Evolutionary conservation across 1,284 basidiomycete species (phyloP), one percentile per base, ranked within the genome.

Genomic region (Irpex rosettiformis): DNA sequence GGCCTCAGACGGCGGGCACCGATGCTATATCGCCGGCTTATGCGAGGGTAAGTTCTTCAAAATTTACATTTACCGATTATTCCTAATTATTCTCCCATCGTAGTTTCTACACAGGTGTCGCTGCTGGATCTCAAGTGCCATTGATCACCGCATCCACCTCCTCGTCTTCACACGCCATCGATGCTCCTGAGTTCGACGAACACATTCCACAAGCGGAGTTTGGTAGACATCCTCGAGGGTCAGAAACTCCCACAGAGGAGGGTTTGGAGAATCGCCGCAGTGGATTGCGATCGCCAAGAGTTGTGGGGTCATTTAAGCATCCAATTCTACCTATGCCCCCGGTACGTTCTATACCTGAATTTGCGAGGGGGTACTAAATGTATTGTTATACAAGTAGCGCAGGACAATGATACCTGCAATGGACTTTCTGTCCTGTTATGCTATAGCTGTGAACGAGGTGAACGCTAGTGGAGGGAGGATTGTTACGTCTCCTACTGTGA

Each of bases 391-490:
- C 22, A n/a, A 3, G 2, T 54, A 92, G 89, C 81, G 91, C 58
- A 90, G 85, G 66, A 92, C 89, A 10, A 85, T 87, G 65, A 95
- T 97, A 57, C 94, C 95, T 0, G 94, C 94, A 0, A 89, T 98
- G 75, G 96, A 98, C 71, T 96, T 96, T 70, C 77, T 98, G 62
- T 93, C 89, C 2, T 94, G 92, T 66, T 96, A 96, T 73, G 94
- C 93, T 0, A 95, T 95, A 60, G 92, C 92, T 3, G 93, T 95
- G 28, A 93, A 92, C 65, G 88, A 91, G 70, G 94, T 96, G 24
- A 97, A 97, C 67, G 95, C 95, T 2, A 84, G 87, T 16, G 95
- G 95, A 0, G 94, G 95, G 0, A 81, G 96, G 16, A 96, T 98
- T 55, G 95, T 98, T 22, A 98, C 96, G 3, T 93, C 93, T 0